These are phyloP conservation scores for Phytophthora pini DNA, from an alignment of 352 stramenopile genomes.

Conservation along the genomic window DNA sequence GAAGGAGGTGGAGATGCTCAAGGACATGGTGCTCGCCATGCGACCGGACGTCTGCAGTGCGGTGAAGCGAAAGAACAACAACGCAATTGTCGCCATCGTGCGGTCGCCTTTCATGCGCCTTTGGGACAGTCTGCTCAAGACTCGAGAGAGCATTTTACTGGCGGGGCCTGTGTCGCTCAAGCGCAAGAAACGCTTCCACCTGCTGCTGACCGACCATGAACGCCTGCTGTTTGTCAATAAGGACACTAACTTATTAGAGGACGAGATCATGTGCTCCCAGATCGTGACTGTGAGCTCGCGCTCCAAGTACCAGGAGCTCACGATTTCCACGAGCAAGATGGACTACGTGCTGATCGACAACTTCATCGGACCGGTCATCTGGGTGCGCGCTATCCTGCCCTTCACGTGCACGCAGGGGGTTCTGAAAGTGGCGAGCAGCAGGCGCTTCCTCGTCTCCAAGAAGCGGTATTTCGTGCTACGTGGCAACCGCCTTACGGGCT, in stretches of 20 bases:
- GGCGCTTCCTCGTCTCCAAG: constrained; percentile 84
- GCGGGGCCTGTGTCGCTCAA: constrained; percentile 81
- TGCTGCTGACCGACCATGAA: constrained; percentile 87
- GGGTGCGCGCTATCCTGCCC: constrained; percentile 84
- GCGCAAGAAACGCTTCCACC: constrained; percentile 86
- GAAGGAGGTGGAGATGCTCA: constrained; percentile 77
- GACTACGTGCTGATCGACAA: constrained; percentile 88
- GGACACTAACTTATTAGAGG: constrained; percentile 88
- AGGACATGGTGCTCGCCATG: constrained; percentile 82
- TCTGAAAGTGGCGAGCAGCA: constrained; percentile 82
- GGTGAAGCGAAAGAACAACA: constrained; percentile 84
- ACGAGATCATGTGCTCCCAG: constrained; percentile 89
- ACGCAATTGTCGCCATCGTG: constrained; percentile 83
- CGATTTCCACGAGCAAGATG: constrained; percentile 72
- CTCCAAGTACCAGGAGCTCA: constrained; percentile 78
- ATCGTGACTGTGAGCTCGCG: constrained; percentile 89
- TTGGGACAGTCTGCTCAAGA: constrained; percentile 87
- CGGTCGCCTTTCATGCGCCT: constrained; percentile 84
- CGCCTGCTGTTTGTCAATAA: constrained; percentile 89
- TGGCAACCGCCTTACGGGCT: constrained; percentile 64
- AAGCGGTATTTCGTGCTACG: constrained; percentile 87
- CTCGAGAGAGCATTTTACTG: constrained; percentile 81
- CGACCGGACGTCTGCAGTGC: constrained; percentile 76
- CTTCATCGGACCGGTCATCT: constrained; percentile 85
- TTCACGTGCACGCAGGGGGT: constrained; percentile 88